A percentile compares a stretch with the other conserved stretches of the same genome.
These are phyloP conservation scores for Claviceps spartinae DNA, from an alignment of 2,329 filamentous ascomycete genomes.

Conservation along the genomic window DNA sequence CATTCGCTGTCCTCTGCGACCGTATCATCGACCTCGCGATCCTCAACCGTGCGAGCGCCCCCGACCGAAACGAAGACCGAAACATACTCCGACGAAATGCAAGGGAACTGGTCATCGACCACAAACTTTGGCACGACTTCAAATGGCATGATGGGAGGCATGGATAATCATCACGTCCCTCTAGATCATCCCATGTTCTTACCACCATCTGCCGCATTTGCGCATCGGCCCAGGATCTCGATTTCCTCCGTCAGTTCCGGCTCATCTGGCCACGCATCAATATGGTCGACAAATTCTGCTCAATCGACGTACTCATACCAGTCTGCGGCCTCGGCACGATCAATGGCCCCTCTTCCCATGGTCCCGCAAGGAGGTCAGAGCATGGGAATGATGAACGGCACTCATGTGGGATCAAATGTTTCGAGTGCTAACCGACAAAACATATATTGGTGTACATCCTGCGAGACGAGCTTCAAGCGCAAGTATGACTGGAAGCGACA, in stretches of 20 bases:
- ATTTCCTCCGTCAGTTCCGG: slow-evolving; percentile 36
- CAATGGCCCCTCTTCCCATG: slow-evolving; percentile 24
- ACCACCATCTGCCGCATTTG: slow-evolving; percentile 23
- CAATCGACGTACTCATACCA: slow-evolving; percentile 29
- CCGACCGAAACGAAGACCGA: slow-evolving; percentile 18
- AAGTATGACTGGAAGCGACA: slow-evolving; percentile 59
- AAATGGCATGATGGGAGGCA: slow-evolving; percentile 4
- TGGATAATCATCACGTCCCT: slow-evolving; percentile 2
- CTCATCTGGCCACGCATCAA: slow-evolving; percentile 34
- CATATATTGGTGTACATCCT: slow-evolving; percentile 43
- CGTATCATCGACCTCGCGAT: slow-evolving; percentile 6
- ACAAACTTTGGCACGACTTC: slow-evolving; percentile 5
- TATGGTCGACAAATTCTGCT: slow-evolving; percentile 29
- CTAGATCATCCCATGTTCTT: slow-evolving; percentile 19
- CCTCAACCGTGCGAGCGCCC: slow-evolving; percentile 10
- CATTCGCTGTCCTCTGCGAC: slow-evolving; percentile 9
- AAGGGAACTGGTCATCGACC: slow-evolving; percentile 11
- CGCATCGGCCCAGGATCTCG: slow-evolving; percentile 30
- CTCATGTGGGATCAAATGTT: slow-evolving; percentile 16
- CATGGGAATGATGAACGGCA: slow-evolving; percentile 20
- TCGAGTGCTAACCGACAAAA: slow-evolving; percentile 25
- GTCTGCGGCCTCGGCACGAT: slow-evolving; percentile 19
- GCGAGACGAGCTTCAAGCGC: slow-evolving; percentile 52
- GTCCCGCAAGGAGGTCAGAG: slow-evolving; percentile 17
- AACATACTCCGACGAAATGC: slow-evolving; percentile 15